Percentiles rank a stretch among this genome's conserved stretches.
Conservation (phyloP, 768 basidiomycete genomes). For the Cystobasidium onofrii region DNA sequence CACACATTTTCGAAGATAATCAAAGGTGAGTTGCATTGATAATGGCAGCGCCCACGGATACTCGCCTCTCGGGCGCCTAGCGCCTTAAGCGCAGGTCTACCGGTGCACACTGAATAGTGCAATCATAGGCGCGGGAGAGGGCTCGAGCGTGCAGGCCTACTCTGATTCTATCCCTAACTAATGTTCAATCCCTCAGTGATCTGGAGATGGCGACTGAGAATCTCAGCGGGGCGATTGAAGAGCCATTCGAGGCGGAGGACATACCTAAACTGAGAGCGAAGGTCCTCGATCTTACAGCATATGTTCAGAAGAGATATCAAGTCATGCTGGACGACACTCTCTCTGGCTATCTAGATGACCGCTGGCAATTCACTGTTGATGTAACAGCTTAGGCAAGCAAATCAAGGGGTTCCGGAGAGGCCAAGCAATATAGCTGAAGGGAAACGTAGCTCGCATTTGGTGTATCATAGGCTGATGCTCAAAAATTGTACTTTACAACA, state of each 20-base stretch:
- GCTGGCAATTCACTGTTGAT: conserved; percentile 8
- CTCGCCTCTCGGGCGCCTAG: no score
- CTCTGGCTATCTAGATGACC: conserved; percentile 5
- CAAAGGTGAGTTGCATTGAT: conserved; percentile 49
- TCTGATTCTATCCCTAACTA: conserved; percentile 13
- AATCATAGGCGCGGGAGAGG: no score
- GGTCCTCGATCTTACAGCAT: conserved; percentile 93
- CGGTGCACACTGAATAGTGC: no score
- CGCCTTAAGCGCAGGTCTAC: no score
- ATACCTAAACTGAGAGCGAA: conserved; percentile 77
- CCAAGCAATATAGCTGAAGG: no score
- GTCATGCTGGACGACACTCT: conserved; percentile 85
- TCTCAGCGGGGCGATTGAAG: conserved; percentile 81
- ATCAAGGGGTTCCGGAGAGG: not conserved
- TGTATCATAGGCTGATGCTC: no score
- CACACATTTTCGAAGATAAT: conserved; percentile 94
- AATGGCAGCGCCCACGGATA: no score
- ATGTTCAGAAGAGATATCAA: conserved; percentile 93
- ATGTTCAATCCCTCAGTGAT: conserved; percentile 54
- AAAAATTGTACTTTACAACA: no score
- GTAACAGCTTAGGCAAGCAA: not conserved
- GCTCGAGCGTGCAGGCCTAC: no score
- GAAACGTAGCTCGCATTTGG: no score
- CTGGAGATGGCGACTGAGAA: conserved; percentile 92
- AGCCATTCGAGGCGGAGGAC: conserved; percentile 74